Evolutionary conservation across 345 rosid genomes (phyloP), one percentile per base, ranked within the genome.

Genomic region (Abelmoschus esculentus): DNA sequence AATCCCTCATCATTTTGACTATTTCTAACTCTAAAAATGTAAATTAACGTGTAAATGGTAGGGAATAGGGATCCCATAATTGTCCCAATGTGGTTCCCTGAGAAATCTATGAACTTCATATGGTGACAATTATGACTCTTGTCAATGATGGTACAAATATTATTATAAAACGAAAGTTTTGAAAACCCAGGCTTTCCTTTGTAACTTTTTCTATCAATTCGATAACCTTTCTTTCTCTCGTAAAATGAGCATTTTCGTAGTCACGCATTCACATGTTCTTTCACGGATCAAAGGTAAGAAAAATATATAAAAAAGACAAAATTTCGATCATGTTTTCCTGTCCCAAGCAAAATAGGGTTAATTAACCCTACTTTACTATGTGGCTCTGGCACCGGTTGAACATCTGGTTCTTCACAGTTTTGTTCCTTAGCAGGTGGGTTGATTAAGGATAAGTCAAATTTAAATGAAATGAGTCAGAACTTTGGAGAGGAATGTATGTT

Each of bases 111-210:
- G 82, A 80, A 80, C 32, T 19, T 69, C 86, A 83, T 83, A 89
- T 87, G 90, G 77, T 66, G 73, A 75, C 83, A 81, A 87, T 87
- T 63, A 87, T 89, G 84, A 78, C 80, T 72, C 76, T 75, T 47
- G 69, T 46, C 36, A 69, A 82, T 85, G 80, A 77, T 75, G 85
- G 76, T 73, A 76, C 75, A 66, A 67, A 72, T 67, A 64, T 49
- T 70, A 22, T 22, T 22, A 56, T 22, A 57, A 26, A 56, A 12
- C 15, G 28, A 73, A 56, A 67, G 42, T 53, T 53, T 59, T 38
- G 42, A 1, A 38, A 38, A 17, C 36, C 2, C 55, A 65, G 40
- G 40, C 56, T 34, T 22, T 66, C 22, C 62, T 38, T 70, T 42
- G 13, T 14, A n/a, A 29, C 67, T 66, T 70, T 66, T 52, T 18